These are phyloP conservation scores for Ophiocordyceps sinensis DNA, from an alignment of 2,329 filamentous ascomycete genomes.

Conservation along the genomic window DNA sequence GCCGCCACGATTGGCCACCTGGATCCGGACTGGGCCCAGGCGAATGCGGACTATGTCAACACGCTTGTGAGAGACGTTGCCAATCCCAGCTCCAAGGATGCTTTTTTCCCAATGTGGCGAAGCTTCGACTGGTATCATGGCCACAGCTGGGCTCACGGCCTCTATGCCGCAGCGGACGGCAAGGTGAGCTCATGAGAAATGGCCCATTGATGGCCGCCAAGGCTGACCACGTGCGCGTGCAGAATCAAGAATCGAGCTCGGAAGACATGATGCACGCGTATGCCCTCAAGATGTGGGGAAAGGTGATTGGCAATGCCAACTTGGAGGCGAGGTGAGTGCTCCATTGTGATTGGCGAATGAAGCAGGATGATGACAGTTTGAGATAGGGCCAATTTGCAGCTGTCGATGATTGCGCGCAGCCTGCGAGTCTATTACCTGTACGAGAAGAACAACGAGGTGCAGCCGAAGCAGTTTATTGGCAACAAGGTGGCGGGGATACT, in stretches of 20 bases:
- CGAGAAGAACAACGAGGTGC: slow-evolving; percentile 47
- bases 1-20: slow-evolving; percentile 72
- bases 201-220: not conserved
- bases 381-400: slow-evolving; percentile 60
- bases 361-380: not conserved
- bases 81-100: slow-evolving; percentile 58
- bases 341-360: not conserved
- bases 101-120: slow-evolving; percentile 67
- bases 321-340: slow-evolving; percentile 55
- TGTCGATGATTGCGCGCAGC: slow-evolving; percentile 60
- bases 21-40: slow-evolving; percentile 57
- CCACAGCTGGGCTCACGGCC: slow-evolving; percentile 81
- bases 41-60: slow-evolving; percentile 70
- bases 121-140: slow-evolving; percentile 91
- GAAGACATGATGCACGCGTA: slow-evolving; percentile 84
- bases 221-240: not conserved
- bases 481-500: slow-evolving; percentile 63
- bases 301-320: slow-evolving; percentile 55
- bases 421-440: slow-evolving; percentile 76
- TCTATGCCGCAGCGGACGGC: slow-evolving; percentile 56
- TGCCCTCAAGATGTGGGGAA: slow-evolving; percentile 89
- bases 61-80: slow-evolving; percentile 69
- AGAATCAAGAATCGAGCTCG: slow-evolving; percentile 71
- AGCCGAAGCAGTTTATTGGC: slow-evolving; percentile 62
- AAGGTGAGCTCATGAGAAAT: slow-evolving; percentile 30